phyloP scores from a whole-genome alignment of 1,284 basidiomycete genomes.

The Cryptococcus sp. region DNA sequence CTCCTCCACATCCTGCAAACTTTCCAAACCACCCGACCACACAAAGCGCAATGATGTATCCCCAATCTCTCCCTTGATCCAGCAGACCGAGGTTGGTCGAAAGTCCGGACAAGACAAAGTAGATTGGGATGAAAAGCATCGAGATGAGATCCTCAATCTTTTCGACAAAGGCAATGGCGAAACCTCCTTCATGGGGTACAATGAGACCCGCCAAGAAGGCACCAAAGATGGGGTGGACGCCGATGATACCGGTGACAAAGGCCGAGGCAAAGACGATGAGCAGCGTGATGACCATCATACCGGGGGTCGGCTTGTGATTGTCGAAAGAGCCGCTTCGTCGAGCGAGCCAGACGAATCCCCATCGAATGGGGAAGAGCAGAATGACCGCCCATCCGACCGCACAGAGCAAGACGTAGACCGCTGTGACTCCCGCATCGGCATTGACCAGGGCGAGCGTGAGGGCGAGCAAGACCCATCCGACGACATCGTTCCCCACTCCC shows the following conservation, averaged over 20 bases:
- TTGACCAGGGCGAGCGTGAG: constrained; percentile 87
- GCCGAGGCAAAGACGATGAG: constrained; percentile 69
- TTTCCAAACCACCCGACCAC: constrained; percentile 76
- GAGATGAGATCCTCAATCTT: constrained; percentile 69
- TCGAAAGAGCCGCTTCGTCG: constrained; percentile 70
- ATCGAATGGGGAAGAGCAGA: constrained; percentile 66
- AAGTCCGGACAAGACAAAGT: constrained; percentile 76
- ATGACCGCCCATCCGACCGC: constrained; percentile 77
- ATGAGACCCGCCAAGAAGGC: constrained; percentile 84
- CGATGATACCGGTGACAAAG: constrained; percentile 83
- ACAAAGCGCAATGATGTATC: constrained; percentile 74
- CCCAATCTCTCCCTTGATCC: constrained; percentile 70
- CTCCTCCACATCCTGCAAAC: constrained; percentile 60
- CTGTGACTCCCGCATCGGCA: constrained; percentile 54
- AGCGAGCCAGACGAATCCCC: constrained; percentile 63
- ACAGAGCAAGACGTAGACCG: constrained; percentile 73
- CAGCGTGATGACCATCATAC: constrained; percentile 73
- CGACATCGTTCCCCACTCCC: constrained; percentile 82
- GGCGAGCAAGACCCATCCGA: constrained; percentile 63
- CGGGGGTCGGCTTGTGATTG: constrained; percentile 59
- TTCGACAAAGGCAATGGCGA: constrained; percentile 67
- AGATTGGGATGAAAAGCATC: constrained; percentile 71
- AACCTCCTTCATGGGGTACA: constrained; percentile 81
- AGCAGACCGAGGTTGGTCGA: constrained; percentile 76
- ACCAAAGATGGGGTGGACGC: constrained; percentile 76